These are phyloP conservation scores for Phytopythium montanum DNA, from an alignment of 352 stramenopile genomes.

Conservation along the genomic window DNA sequence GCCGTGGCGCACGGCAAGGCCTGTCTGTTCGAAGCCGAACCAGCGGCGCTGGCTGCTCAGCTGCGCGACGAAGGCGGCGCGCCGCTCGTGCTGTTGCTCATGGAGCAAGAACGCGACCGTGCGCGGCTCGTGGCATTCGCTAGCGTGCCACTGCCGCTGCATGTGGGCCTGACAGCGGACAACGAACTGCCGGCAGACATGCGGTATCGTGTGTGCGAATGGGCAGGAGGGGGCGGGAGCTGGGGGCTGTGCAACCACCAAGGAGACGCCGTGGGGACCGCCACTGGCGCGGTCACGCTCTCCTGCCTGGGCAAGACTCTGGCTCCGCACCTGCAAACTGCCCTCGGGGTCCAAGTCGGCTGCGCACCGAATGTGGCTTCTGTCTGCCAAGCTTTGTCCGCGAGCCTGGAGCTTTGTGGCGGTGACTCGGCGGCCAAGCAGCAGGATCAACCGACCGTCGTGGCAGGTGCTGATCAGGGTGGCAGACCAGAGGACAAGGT, in stretches of 20 bases:
- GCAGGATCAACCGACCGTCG: background rate
- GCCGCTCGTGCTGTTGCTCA: constrained; percentile 32
- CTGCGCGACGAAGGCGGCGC: constrained; percentile 21
- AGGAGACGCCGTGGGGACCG: constrained; percentile 16
- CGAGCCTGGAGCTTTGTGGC: background rate
- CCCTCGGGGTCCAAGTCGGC: constrained; percentile 28
- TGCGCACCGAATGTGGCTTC: constrained; percentile 6
- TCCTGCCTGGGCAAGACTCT: constrained; percentile 42
- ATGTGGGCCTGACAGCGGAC: constrained; percentile 13
- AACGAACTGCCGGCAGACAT: constrained; percentile 2
- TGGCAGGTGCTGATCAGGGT: background rate
- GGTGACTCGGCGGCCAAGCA: background rate
- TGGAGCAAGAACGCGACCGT: constrained; percentile 25
- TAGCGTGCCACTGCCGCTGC: constrained; percentile 22
- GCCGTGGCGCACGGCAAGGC: constrained; percentile 33
- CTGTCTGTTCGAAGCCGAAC: constrained; percentile 43
- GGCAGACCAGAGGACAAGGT: background rate
- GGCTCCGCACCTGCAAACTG: constrained; percentile 26
- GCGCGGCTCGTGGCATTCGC: constrained; percentile 35
- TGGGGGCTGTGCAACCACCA: constrained; percentile 36
- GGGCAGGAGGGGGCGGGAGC: constrained; percentile 25
- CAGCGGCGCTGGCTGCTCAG: constrained; percentile 19
- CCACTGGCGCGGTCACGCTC: constrained; percentile 28
- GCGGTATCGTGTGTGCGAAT: constrained; percentile 36
- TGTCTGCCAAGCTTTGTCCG: background rate